A percentile compares a stretch with the other conserved stretches of the same genome.
phyloP scores from a whole-genome alignment of 352 stramenopile species.

The Stramenopiles sp. region DNA sequence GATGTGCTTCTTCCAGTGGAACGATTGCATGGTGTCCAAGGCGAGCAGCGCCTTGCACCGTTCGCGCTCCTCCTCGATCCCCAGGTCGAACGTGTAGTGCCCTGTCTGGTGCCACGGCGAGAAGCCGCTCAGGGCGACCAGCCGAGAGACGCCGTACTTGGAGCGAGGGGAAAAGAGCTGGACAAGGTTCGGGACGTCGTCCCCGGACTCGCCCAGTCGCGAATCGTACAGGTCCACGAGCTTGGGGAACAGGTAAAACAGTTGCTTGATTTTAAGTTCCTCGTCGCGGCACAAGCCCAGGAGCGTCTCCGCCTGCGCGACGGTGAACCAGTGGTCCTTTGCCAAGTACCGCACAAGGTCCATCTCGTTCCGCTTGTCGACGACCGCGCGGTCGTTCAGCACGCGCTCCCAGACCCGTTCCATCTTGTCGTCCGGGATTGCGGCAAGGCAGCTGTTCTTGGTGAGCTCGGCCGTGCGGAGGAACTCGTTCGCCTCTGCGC shows the following conservation, averaged over 20 bases:
- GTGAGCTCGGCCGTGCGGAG: not conserved
- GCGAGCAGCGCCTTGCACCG: not conserved
- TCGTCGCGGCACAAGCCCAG: not conserved
- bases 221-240: not conserved
- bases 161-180: not conserved
- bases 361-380: not conserved
- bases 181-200: not conserved
- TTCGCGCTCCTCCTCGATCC: not conserved
- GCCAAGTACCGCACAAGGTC: not conserved
- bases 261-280: not conserved
- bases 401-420: not conserved
- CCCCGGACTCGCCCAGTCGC: not conserved
- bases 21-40: not conserved
- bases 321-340: not conserved
- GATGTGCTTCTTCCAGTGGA: not conserved
- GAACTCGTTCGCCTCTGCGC: no score
- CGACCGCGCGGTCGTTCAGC: not conserved
- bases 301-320: not conserved
- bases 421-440: not conserved
- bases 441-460: not conserved
- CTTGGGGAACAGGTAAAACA: not conserved
- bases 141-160: not conserved
- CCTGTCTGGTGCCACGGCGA: not conserved
- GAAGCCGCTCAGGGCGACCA: not conserved
- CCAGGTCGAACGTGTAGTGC: not conserved